phyloP scores from a whole-genome alignment of 1,284 basidiomycete species.

The Ustilago esculenta region DNA sequence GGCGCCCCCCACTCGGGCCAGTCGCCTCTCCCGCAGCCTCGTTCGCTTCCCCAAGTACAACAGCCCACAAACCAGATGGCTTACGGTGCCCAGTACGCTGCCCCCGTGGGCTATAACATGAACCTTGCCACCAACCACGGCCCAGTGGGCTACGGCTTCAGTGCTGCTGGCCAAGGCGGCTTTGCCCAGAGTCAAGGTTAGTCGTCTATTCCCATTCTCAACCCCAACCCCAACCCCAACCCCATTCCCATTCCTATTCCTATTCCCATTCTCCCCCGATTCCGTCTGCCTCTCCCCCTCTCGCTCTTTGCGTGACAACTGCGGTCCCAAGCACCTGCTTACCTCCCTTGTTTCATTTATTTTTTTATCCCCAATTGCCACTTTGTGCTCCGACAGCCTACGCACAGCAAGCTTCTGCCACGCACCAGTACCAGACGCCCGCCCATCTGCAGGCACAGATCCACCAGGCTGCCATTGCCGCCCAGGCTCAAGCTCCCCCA shows the following conservation, averaged over 20 bases:
- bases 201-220: too few species aligned
- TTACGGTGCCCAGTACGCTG: slow-evolving; percentile 59
- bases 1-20: slow-evolving; percentile 32
- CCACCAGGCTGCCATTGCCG: slow-evolving; percentile 58
- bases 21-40: slow-evolving; percentile 36
- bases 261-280: background rate
- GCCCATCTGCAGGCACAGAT: slow-evolving; percentile 59
- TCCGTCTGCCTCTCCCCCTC: background rate
- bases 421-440: slow-evolving; percentile 39
- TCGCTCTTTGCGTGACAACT: too few species aligned
- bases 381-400: slow-evolving; percentile 44
- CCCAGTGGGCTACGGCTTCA: slow-evolving; percentile 51
- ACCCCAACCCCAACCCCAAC: too few species aligned
- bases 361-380: too few species aligned
- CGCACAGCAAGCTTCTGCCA: slow-evolving; percentile 46
- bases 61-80: slow-evolving; percentile 59
- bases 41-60: slow-evolving; percentile 49
- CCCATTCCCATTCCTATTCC: background rate
- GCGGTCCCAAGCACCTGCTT: too few species aligned
- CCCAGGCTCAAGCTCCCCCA: slow-evolving; percentile 60
- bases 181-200: slow-evolving; percentile 62
- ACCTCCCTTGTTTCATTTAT: background rate
- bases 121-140: slow-evolving; percentile 30
- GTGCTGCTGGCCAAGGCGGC: slow-evolving; percentile 57
- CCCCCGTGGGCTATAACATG: slow-evolving; percentile 53